These are phyloP conservation scores for Solanum aculeatissimum DNA, from an alignment of 305 asterid species.

Conservation along the genomic window DNA sequence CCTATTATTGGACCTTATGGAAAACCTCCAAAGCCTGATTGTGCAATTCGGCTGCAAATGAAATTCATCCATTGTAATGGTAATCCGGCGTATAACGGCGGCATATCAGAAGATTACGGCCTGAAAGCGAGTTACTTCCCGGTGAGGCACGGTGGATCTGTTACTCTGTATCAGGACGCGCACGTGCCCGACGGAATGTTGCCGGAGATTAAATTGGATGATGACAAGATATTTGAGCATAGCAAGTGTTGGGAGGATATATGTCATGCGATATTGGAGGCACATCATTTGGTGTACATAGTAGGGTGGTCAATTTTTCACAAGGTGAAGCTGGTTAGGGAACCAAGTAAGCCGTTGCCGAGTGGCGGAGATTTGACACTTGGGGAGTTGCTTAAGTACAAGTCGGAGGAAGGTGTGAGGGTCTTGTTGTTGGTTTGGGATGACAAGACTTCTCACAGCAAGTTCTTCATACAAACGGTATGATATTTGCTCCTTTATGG, in stretches of 20 bases:
- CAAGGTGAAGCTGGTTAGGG: conserved; percentile 83
- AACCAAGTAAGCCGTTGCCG: conserved; percentile 68
- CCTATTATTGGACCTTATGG: conserved; percentile 54
- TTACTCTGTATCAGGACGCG: conserved; percentile 86
- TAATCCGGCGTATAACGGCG: conserved; percentile 25
- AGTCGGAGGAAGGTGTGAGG: conserved; percentile 94
- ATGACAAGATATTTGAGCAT: conserved; percentile 27
- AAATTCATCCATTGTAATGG: conserved; percentile 34
- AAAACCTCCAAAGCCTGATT: conserved; percentile 54
- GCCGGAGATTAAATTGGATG: conserved; percentile 55
- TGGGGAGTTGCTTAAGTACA: conserved; percentile 85
- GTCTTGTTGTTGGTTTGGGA: conserved; percentile 94
- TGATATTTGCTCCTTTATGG: not conserved
- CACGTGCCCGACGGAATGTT: conserved; percentile 60
- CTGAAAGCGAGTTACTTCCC: conserved; percentile 75
- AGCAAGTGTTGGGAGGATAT: conserved; percentile 87
- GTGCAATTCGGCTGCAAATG: conserved; percentile 51
- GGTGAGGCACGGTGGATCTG: conserved; percentile 59
- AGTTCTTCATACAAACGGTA: conserved; percentile 77
- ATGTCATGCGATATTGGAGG: conserved; percentile 75
- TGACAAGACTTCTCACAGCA: conserved; percentile 93
- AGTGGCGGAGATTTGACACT: conserved; percentile 69
- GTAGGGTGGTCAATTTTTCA: conserved; percentile 92
- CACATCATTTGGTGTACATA: conserved; percentile 69
- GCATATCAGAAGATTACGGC: conserved; percentile 30